Conservation (phyloP, 2,329 filamentous ascomycete genomes). For the Teratosphaeriaceae sp. region DNA sequence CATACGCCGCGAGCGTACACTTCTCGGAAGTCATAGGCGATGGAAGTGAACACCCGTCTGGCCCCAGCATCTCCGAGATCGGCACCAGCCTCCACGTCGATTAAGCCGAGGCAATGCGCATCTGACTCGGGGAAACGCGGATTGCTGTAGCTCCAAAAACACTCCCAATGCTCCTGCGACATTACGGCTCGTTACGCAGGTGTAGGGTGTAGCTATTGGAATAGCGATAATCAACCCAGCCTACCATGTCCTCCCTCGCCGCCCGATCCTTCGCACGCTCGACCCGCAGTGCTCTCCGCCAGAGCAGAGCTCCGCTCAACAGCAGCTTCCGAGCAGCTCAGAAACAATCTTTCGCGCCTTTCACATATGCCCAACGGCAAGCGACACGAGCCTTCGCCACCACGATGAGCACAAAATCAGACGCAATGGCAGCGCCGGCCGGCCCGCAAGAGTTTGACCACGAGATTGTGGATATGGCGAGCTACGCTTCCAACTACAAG, state of each 20-base stretch:
- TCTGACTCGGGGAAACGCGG: no score
- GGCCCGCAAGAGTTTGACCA: slow-evolving; percentile 59
- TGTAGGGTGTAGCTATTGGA: not conserved
- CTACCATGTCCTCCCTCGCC: slow-evolving; percentile 27
- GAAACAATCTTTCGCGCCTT: slow-evolving; percentile 10
- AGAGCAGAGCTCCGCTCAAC: slow-evolving; percentile 24
- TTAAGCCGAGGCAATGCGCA: no score
- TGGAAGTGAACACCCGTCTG: no score
- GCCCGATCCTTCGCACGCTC: slow-evolving; percentile 32
- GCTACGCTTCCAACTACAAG: slow-evolving; percentile 87
- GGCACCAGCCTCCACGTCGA: no score
- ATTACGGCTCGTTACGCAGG: no score
- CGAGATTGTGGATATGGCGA: slow-evolving; percentile 91
- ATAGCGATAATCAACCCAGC: not conserved
- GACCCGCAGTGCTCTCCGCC: slow-evolving; percentile 24
- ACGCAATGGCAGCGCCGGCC: slow-evolving; percentile 25
- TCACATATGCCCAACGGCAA: slow-evolving; percentile 13
- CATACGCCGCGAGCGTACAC: no score
- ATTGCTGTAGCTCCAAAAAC: no score
- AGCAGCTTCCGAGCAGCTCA: slow-evolving; percentile 19
- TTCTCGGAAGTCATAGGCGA: no score
- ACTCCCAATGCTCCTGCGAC: no score
- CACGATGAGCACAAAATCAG: slow-evolving; percentile 25
- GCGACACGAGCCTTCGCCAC: slow-evolving; percentile 24
- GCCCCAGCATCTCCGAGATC: no score